Evolutionary conservation across 805 yeast genomes (phyloP).

Genomic region (Candida ascalaphidarum): DNA sequence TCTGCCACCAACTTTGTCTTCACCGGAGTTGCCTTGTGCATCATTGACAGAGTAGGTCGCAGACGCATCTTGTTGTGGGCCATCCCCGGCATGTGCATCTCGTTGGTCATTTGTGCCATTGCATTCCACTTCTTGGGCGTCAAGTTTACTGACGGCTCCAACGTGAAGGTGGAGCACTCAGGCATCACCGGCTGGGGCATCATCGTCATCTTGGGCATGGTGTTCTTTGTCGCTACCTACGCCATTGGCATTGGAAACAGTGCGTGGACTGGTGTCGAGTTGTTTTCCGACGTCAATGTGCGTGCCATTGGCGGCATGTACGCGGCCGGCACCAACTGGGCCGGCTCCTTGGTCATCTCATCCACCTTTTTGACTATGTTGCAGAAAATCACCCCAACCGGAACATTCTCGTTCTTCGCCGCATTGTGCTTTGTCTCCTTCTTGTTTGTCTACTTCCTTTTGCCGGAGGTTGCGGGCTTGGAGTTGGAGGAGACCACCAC

Average conservation of each 20-base stretch:
- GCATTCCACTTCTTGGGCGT: conserved; percentile 84
- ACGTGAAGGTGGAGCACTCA: conserved; percentile 25
- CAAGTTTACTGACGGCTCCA: conserved; percentile 40
- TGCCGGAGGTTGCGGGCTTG: conserved; percentile 88
- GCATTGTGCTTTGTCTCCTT: conserved; percentile 68
- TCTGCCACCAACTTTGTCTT: conserved; percentile 93
- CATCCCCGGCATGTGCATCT: conserved; percentile 76
- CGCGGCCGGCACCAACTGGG: conserved; percentile 93
- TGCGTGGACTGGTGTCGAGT: conserved; percentile 97
- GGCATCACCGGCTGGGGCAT: conserved; percentile 81
- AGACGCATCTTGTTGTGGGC: conserved; percentile 70
- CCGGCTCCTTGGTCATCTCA: conserved; percentile 85
- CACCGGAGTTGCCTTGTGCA: conserved; percentile 76
- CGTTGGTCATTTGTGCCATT: conserved; percentile 74
- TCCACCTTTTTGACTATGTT: conserved; percentile 92
- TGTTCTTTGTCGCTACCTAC: conserved; percentile 78
- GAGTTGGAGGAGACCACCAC: conserved; percentile 87
- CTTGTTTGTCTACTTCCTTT: conserved; percentile 69
- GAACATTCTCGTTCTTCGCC: conserved; percentile 88
- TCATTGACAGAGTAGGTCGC: conserved; percentile 85
- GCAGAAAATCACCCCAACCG: conserved; percentile 87
- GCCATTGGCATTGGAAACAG: conserved; percentile 95
- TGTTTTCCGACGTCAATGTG: conserved; percentile 82
- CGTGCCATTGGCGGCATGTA: conserved; percentile 88
- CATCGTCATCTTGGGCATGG: conserved; percentile 78